phyloP scores from a whole-genome alignment of 2,329 filamentous ascomycete species.

The Xylaria sp. region DNA sequence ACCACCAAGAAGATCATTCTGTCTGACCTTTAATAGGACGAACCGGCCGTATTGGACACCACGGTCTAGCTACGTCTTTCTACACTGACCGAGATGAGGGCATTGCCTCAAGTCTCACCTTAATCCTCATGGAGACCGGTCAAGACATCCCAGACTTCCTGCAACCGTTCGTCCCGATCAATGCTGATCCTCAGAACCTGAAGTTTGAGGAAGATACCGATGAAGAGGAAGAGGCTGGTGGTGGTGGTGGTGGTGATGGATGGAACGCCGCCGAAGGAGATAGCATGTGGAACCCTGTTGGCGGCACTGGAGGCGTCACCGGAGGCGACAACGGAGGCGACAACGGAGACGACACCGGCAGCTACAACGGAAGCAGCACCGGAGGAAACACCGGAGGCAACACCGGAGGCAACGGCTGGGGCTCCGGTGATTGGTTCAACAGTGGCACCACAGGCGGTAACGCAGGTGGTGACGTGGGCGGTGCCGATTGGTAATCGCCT shows the following conservation, averaged over 20 bases:
- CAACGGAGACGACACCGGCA: background rate
- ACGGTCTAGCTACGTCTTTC: conserved; percentile 85
- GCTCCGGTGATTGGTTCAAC: no score
- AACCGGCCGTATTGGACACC: conserved; percentile 89
- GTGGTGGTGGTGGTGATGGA: conserved; percentile 28
- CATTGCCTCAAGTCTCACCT: conserved; percentile 73
- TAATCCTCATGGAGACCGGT: conserved; percentile 77
- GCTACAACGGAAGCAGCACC: background rate
- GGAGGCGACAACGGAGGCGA: conserved; percentile 1
- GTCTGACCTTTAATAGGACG: conserved; percentile 60
- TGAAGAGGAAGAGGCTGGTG: conserved; percentile 32
- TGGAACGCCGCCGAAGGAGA: conserved; percentile 17
- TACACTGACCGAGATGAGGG: conserved; percentile 78
- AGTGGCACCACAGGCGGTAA: background rate
- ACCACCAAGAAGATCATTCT: background rate
- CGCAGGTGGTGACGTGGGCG: background rate
- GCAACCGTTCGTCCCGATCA: conserved; percentile 62
- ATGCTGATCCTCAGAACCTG: conserved; percentile 48
- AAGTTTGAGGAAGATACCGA: conserved; percentile 61
- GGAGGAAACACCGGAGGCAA: conserved; percentile 1
- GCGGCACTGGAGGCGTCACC: background rate
- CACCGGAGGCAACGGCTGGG: conserved; percentile 6
- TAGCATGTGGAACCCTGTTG: background rate
- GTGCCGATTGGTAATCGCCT: background rate
- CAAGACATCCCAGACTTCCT: conserved; percentile 86